Evolutionary conservation across 2,329 filamentous ascomycete species (phyloP).

Genomic region (Hypoxylon sp.): DNA sequence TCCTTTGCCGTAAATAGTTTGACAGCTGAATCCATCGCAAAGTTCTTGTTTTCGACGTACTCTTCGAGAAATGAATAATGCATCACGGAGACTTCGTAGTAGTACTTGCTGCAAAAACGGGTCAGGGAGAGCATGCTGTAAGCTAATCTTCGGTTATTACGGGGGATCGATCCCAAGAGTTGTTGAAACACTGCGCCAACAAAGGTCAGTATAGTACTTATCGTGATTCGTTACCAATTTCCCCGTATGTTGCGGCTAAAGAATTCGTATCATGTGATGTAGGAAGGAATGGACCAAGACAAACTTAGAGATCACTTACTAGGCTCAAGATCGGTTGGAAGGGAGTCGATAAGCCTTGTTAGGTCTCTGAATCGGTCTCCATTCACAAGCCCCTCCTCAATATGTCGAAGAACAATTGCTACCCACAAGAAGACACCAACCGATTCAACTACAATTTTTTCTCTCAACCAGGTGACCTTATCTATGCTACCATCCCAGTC

Average conservation of each 20-base stretch:
- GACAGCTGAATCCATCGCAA: conserved; percentile 13
- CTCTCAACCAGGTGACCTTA: neutral
- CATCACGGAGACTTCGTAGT: conserved; percentile 6
- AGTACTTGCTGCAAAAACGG: conserved; percentile 1
- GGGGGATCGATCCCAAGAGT: conserved; percentile 26
- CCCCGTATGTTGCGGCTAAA: neutral
- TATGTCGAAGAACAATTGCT: conserved; percentile 34
- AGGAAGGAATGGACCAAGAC: neutral
- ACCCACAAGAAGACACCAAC: conserved; percentile 49
- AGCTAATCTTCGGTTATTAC: conserved; percentile 18
- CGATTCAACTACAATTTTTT: conserved; percentile 26
- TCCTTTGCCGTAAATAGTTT: conserved; percentile 8
- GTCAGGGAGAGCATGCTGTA: conserved; percentile 31
- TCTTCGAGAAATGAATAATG: conserved; percentile 34
- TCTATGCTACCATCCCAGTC: neutral
- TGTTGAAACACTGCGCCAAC: conserved; percentile 27
- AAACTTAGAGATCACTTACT: conserved; percentile 22
- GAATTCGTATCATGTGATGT: neutral
- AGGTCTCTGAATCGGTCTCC: conserved; percentile 34
- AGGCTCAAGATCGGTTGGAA: conserved; percentile 40
- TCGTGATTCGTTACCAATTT: neutral
- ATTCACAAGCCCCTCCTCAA: conserved; percentile 37
- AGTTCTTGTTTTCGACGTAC: conserved; percentile 22
- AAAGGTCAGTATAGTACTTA: neutral
- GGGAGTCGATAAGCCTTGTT: conserved; percentile 20